Percentiles rank a stretch among this genome's conserved stretches.
Evolutionary conservation across 2,329 filamentous ascomycete genomes (phyloP).

Genomic region (Hypoxylon sp.): DNA sequence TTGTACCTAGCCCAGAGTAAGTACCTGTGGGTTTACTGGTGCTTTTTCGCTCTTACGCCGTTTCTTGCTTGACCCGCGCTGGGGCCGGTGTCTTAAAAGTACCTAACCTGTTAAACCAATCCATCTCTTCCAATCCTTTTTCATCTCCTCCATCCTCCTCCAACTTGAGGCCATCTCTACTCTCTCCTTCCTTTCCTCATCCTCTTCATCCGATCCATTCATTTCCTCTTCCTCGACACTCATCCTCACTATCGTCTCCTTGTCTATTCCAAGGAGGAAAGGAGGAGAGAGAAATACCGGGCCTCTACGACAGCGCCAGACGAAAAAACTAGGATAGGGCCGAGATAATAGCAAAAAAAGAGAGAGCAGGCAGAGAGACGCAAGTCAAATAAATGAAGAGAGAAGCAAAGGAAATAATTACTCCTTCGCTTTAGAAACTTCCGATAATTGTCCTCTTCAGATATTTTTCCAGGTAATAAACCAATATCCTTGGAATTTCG

Average conservation of each 20-base stretch:
- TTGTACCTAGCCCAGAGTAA: slow-evolving; percentile 26
- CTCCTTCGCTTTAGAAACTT: slow-evolving; percentile 47
- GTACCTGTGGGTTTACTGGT: slow-evolving; percentile 32
- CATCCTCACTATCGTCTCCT: slow-evolving; percentile 58
- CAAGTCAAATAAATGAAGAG: slow-evolving; percentile 48
- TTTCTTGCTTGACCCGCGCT: slow-evolving; percentile 41
- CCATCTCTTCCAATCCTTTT: slow-evolving; percentile 68
- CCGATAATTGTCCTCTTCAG: slow-evolving; percentile 45
- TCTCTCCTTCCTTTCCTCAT: slow-evolving; percentile 54
- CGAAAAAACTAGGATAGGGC: slow-evolving; percentile 44
- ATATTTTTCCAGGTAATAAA: slow-evolving; percentile 44
- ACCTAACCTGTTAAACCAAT: slow-evolving; percentile 56
- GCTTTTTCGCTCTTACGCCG: slow-evolving; percentile 31
- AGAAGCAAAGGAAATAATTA: slow-evolving; percentile 42
- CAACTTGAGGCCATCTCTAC: slow-evolving; percentile 62
- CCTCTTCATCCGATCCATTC: slow-evolving; percentile 65
- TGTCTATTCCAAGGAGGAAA: slow-evolving; percentile 51
- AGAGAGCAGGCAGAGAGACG: slow-evolving; percentile 33
- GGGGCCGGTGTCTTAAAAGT: slow-evolving; percentile 59
- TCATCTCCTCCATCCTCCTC: slow-evolving; percentile 67
- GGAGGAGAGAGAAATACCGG: slow-evolving; percentile 52
- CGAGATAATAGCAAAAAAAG: slow-evolving; percentile 44
- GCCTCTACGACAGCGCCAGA: slow-evolving; percentile 44
- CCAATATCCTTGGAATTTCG: slow-evolving; percentile 51
- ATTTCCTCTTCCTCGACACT: slow-evolving; percentile 62